Percentiles rank a stretch among this genome's conserved stretches.
Conservation (phyloP, 192 early-diverging fungal genomes). For the Radiomyces spectabilis region DNA sequence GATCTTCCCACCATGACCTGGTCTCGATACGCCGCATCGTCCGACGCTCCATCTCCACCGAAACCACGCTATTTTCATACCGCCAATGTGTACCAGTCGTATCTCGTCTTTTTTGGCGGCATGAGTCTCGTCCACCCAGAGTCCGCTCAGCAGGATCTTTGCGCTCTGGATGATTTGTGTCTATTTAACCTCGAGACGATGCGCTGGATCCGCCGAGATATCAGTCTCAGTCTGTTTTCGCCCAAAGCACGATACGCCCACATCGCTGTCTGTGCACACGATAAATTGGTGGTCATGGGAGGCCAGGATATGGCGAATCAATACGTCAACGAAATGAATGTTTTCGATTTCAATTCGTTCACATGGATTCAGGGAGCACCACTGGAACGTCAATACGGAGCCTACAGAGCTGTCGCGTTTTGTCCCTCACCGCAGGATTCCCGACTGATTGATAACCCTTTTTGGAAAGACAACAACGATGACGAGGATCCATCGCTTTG, state of each 20-base stretch:
- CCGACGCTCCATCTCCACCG: slow-evolving; percentile 32
- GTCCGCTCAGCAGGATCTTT: slow-evolving; percentile 41
- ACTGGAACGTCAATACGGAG: slow-evolving; percentile 66
- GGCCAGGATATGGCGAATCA: slow-evolving; percentile 71
- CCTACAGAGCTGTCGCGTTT: slow-evolving; percentile 69
- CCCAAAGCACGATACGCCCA: slow-evolving; percentile 75
- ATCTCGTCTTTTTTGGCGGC: slow-evolving; percentile 69
- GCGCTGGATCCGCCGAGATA: slow-evolving; percentile 49
- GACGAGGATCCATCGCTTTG: slow-evolving; percentile 37
- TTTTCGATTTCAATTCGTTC: slow-evolving; percentile 57
- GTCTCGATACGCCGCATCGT: slow-evolving; percentile 25
- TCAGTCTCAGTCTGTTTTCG: slow-evolving; percentile 31
- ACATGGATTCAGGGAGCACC: slow-evolving; percentile 57
- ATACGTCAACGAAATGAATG: slow-evolving; percentile 73
- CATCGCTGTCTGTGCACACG: slow-evolving; percentile 53
- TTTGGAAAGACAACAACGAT: slow-evolving; percentile 1
- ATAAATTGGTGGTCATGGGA: slow-evolving; percentile 58
- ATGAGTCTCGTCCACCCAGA: slow-evolving; percentile 49
- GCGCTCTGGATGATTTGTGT: slow-evolving; percentile 60
- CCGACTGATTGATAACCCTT: neutral
- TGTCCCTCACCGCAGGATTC: slow-evolving; percentile 27
- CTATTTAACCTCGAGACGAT: slow-evolving; percentile 59
- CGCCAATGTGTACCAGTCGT: slow-evolving; percentile 56
- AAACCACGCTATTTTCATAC: slow-evolving; percentile 69
- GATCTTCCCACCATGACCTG: slow-evolving; percentile 56